phyloP scores from a whole-genome alignment of 345 rosid genomes.

The Acer saccharum region DNA sequence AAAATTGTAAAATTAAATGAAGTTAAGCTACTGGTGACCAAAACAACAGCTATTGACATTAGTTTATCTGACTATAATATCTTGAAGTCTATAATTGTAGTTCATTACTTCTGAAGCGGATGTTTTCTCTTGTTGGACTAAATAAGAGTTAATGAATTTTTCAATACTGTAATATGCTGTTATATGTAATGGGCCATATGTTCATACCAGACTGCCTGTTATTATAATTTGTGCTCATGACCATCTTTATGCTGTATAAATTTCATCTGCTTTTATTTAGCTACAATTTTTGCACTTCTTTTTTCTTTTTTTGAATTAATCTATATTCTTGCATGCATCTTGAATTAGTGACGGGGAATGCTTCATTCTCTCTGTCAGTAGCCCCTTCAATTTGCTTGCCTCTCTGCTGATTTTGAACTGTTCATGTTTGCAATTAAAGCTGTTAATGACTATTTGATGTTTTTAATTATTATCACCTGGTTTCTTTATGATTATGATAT shows the following conservation, averaged over 20 bases:
- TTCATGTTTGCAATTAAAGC: neutral
- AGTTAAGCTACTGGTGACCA: neutral
- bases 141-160: neutral
- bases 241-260: neutral
- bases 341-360: neutral
- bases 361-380: neutral
- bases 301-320: neutral
- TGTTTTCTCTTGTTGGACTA: neutral
- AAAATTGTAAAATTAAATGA: neutral
- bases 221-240: neutral
- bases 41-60: neutral
- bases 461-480: neutral
- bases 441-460: neutral
- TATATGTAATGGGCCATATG: neutral
- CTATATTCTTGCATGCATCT: neutral
- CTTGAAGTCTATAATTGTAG: neutral
- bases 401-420: neutral
- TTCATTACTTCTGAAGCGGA: neutral
- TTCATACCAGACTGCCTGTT: neutral
- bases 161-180: neutral
- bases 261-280: neutral
- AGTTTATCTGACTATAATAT: neutral
- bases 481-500: neutral
- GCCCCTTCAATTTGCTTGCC: no score
- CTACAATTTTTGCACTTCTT: neutral